phyloP scores from a whole-genome alignment of 352 stramenopile genomes.

The Aphanomyces euteiches region DNA sequence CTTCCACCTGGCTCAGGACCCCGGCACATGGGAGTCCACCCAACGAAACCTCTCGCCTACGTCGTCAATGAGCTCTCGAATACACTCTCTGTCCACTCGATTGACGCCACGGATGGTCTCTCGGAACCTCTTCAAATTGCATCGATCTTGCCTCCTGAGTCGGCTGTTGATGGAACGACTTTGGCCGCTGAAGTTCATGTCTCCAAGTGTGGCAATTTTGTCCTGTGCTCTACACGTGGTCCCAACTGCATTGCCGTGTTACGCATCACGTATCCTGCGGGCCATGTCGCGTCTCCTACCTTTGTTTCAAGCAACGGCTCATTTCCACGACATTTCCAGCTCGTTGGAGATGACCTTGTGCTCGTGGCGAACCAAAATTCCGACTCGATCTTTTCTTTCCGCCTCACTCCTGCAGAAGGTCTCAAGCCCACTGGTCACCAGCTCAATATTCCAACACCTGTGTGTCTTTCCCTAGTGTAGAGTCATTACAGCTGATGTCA shows the following conservation, averaged over 20 bases:
- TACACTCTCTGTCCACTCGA: constrained; percentile 54
- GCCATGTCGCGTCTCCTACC: not conserved
- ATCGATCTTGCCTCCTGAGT: constrained; percentile 29
- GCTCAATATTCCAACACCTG: constrained; percentile 16
- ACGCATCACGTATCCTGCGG: constrained; percentile 4
- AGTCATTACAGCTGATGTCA: too few species aligned
- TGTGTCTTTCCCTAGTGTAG: constrained; percentile 7
- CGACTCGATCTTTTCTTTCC: constrained; percentile 21
- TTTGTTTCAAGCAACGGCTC: constrained; percentile 18
- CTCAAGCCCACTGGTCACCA: constrained; percentile 13
- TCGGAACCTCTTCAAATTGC: constrained; percentile 56
- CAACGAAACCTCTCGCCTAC: constrained; percentile 50
- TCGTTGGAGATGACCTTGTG: constrained; percentile 12
- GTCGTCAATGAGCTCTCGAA: constrained; percentile 68
- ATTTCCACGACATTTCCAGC: constrained; percentile 18
- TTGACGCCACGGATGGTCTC: constrained; percentile 49
- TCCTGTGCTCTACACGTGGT: constrained; percentile 14
- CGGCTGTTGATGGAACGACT: not conserved
- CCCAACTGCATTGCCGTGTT: constrained; percentile 15
- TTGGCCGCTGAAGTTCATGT: constrained; percentile 24
- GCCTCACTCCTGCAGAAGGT: not conserved
- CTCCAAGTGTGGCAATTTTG: constrained; percentile 5
- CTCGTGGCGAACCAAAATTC: constrained; percentile 26
- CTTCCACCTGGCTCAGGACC: constrained; percentile 52
- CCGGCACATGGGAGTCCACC: constrained; percentile 73